Base-by-base conservation (phyloP, 768 basidiomycete species). In the Suillus ampliporus region DNA sequence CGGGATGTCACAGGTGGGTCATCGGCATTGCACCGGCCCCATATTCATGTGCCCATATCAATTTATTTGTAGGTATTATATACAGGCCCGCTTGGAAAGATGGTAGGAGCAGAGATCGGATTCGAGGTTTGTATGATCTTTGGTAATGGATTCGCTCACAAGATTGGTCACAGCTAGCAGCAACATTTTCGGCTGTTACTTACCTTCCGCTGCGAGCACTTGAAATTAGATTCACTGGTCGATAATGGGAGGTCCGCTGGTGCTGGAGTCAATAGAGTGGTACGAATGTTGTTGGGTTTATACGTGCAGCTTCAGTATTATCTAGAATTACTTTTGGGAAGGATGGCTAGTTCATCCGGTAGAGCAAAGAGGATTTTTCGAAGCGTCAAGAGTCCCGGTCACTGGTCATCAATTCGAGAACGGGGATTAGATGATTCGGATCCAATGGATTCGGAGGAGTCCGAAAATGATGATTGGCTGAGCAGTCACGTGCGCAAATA, bases 51-150 rank as follows among this genome's bases (percentile, higher is more conserved):
- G 56, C 34, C 56, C 21, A 43, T 57, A 11, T 19, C n/a, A 40
- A n/a, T 17, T 34, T 15, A 21, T 37, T 38, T 11, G 17, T 58
- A 75, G 70, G 70, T 72, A 7, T 84, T 84, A 83, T 85, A 84
- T 60, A 82, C 78, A 2, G 85, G 85, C 1, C 84, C 84, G 0
- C 67, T 85, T 4, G 85, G 77, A 4, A 69, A 67, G 52, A 61
- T 77, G 50, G 80, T 83, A 5, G 83, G 83, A 14, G 84, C 82
- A 1, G 85, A 86, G 66, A 74, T 86, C 34, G 85, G 85, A 37
- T 85, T 86, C 61, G 85, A 86, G 76, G 81, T 83, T 34, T 35
- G 77, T 44, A 44, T 38, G 6, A 13, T 35, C 52, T 26, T 51
- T 62, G 35, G 10, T 14, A 31, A 23, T n/a, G 8, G 38, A 52